phyloP scores from a whole-genome alignment of 306 rosid species.

The Vachellia collinsii region DNA sequence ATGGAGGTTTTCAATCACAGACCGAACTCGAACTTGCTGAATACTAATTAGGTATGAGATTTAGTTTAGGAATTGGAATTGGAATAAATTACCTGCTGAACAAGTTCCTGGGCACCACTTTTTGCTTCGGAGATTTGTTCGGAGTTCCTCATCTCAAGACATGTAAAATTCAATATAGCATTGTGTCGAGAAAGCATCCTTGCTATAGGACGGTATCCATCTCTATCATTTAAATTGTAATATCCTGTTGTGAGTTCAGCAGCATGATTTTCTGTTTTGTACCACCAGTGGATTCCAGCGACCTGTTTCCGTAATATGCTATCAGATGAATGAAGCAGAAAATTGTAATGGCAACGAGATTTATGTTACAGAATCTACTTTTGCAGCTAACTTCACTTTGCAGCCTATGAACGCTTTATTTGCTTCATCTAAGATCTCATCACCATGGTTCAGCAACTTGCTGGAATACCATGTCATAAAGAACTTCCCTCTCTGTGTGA shows the following conservation, averaged over 20 bases:
- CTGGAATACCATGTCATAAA: constrained; percentile 91
- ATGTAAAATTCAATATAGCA: constrained; percentile 80
- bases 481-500: constrained; percentile 68
- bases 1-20: constrained; percentile 25
- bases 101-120: constrained; percentile 81
- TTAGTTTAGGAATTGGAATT: not conserved
- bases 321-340: constrained; percentile 13
- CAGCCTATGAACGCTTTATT: constrained; percentile 73
- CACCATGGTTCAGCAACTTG: constrained; percentile 78
- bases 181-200: constrained; percentile 74
- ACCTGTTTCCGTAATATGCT: constrained; percentile 55
- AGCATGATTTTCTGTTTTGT: constrained; percentile 70
- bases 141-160: constrained; percentile 85
- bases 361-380: constrained; percentile 52
- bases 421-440: constrained; percentile 84
- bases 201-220: constrained; percentile 89
- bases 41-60: not conserved
- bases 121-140: constrained; percentile 64
- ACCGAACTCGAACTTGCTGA: not conserved
- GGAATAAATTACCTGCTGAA: constrained; percentile 64
- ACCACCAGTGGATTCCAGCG: constrained; percentile 99
- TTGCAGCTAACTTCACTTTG: constrained; percentile 82
- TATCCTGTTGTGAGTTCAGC: constrained; percentile 91
- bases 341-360: constrained; percentile 1
- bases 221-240: constrained; percentile 76